A percentile compares a stretch with the other conserved stretches of the same genome.
Evolutionary conservation across 2,329 filamentous ascomycete species (phyloP).

Genomic region (Fusarium nygamai): DNA sequence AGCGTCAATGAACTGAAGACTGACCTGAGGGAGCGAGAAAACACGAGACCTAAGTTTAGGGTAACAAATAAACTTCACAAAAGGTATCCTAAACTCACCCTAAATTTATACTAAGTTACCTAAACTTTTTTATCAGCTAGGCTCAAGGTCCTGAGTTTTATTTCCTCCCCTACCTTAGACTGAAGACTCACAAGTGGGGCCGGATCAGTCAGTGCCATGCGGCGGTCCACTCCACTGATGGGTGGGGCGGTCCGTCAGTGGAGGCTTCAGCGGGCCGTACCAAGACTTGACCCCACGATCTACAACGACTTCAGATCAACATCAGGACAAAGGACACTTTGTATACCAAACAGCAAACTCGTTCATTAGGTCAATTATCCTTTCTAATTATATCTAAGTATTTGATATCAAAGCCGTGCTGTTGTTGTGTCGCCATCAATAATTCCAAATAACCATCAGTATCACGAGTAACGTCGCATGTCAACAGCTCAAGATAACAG

Average conservation of each 20-base stretch:
- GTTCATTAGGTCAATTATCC: rapidly evolving
- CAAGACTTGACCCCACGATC: not conserved
- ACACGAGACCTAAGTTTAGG: too few species aligned
- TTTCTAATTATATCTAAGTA: rapidly evolving
- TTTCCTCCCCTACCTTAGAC: too few species aligned
- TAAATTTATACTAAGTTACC: too few species aligned
- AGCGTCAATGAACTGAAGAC: not conserved
- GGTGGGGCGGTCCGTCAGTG: not conserved
- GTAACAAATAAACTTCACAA: too few species aligned
- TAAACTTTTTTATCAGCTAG: too few species aligned
- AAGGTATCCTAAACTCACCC: too few species aligned
- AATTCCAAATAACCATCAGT: not conserved
- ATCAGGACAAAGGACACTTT: not conserved
- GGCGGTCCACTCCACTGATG: not conserved
- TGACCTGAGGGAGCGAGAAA: too few species aligned
- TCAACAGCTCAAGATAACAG: not conserved
- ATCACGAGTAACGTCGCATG: not conserved
- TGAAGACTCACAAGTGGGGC: too few species aligned
- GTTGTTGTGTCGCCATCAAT: not conserved
- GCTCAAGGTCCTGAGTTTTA: too few species aligned
- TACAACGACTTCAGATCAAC: not conserved
- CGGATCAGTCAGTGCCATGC: too few species aligned
- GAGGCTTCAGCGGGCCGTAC: not conserved
- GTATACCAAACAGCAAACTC: not conserved
- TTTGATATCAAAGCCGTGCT: rapidly evolving